Base-by-base conservation (phyloP, 352 stramenopile genomes). In the Phytopythium delawarense region DNA sequence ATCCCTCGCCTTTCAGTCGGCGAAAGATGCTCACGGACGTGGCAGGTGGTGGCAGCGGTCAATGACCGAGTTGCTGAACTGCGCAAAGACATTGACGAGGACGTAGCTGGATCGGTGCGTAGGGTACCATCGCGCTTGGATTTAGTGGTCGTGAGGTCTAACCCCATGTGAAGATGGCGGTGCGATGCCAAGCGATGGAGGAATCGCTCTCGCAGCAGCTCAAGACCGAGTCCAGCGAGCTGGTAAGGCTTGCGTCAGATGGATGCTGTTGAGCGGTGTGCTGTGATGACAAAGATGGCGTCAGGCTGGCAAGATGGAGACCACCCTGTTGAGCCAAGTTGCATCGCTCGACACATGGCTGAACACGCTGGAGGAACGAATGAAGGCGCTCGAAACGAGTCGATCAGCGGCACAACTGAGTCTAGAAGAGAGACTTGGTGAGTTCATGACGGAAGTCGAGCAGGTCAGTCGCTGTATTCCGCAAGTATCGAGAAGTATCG, bases 361-460 rank as follows among this genome's bases (percentile, higher is more conserved):
- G 63, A 18, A 61, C 53, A 65, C 25, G 42, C 48, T 61, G 18
- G 25, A 18, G n/a, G 52, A 25, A 15, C 54, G 1, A 2, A 28
- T 55, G 48, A 45, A 34, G 40, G 44, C 44, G 62, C 73, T 40
- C 57, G 71, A 61, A 16, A 15, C 57, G n/a, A 16, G 51, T 20
- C 63, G 35, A 20, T 53, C 59, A 58, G 21, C 20, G 13, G 12
- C 25, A 16, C 28, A 35, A 23, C 54, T 45, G 11, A 51, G 15
- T 59, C 28, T 53, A 1, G 49, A 70, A 37, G 37, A 61, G 70
- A 61, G 71, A 21, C 23, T 63, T 53, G 42, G 39, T 35, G 40
- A n/a, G 0, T 21, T 58, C 6, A 1, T 21, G 28, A 23, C n/a
- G 15, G 21, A 53, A n/a, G 21, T 57, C 1, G 25, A 32, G 16